phyloP scores from a whole-genome alignment of 176 grass and related monocot species.

The bread wheat (Triticum aestivum) region DNA sequence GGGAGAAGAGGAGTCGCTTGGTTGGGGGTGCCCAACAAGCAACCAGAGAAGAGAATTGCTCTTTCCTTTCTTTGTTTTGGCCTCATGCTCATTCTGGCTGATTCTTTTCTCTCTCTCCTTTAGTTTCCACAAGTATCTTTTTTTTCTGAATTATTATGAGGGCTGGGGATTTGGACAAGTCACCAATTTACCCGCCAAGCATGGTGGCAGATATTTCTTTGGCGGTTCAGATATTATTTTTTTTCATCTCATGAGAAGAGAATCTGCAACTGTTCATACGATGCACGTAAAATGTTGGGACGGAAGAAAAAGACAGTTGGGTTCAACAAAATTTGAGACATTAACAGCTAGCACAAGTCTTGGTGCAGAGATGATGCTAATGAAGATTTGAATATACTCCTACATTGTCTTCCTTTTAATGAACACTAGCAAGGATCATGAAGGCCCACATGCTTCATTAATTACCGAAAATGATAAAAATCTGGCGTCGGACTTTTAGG shows the following conservation, averaged over 20 bases:
- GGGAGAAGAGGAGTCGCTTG: neutral
- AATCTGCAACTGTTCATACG: neutral
- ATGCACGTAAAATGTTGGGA: neutral
- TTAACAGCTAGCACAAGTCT: neutral
- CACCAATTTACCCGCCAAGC: neutral
- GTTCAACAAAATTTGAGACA: neutral
- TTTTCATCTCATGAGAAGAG: neutral
- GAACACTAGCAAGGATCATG: no score
- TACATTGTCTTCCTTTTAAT: no score
- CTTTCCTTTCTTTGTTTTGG: neutral
- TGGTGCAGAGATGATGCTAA: neutral
- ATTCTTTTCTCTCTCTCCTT: constrained; percentile 6
- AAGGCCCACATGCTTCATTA: no score
- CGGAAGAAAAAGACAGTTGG: no score
- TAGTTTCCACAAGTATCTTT: neutral
- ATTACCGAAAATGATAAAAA: no score
- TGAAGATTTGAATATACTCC: no score
- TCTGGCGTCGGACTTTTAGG: no score
- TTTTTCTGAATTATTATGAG: constrained; percentile 32
- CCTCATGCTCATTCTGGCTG: neutral
- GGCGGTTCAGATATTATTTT: neutral
- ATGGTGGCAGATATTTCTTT: constrained; percentile 30
- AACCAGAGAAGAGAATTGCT: constrained; percentile 18
- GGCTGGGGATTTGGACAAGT: constrained; percentile 5
- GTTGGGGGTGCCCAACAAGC: constrained; percentile 20